Conservation (phyloP, 345 rosid genomes). For the Hypericum perforatum region DNA sequence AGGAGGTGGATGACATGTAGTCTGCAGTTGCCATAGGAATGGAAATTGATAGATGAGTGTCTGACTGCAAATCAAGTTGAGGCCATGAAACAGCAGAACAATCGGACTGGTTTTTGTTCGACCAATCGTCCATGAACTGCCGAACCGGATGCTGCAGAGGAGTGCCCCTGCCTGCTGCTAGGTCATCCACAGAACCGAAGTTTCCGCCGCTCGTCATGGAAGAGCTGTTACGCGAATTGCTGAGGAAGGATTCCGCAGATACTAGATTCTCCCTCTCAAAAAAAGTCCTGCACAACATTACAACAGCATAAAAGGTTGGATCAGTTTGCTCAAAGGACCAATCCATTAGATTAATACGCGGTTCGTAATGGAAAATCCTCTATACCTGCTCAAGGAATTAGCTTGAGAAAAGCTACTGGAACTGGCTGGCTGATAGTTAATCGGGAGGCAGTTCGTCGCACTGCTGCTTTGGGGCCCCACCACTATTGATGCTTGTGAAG, state of each 20-base stretch:
- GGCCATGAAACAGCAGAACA: conserved; percentile 37
- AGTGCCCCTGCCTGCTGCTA: conserved; percentile 21
- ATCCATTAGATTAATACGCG: no score
- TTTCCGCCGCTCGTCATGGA: conserved; percentile 22
- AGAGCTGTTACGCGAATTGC: conserved; percentile 31
- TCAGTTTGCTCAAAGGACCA: not conserved
- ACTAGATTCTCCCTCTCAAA: conserved; percentile 25
- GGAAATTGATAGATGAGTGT: conserved; percentile 58
- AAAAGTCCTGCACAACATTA: conserved; percentile 31
- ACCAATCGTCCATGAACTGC: conserved; percentile 61
- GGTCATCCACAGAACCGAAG: conserved; percentile 33
- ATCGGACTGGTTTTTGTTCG: conserved; percentile 29
- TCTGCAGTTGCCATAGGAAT: conserved; percentile 33
- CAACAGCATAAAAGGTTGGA: conserved; percentile 1
- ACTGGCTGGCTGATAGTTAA: conserved; percentile 32
- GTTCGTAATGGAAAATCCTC: not conserved
- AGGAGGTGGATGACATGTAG: conserved; percentile 39
- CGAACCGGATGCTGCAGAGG: conserved; percentile 35
- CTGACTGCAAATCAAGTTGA: conserved; percentile 31
- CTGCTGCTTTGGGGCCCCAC: conserved; percentile 23
- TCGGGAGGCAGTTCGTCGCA: conserved; percentile 27
- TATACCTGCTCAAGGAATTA: conserved; percentile 24
- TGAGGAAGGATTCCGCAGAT: conserved; percentile 34
- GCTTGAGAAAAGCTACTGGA: conserved; percentile 19
- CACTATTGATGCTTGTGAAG: conserved; percentile 17